phyloP scores from a whole-genome alignment of 2,329 filamentous ascomycete species.

The Pseudocercospora musae region DNA sequence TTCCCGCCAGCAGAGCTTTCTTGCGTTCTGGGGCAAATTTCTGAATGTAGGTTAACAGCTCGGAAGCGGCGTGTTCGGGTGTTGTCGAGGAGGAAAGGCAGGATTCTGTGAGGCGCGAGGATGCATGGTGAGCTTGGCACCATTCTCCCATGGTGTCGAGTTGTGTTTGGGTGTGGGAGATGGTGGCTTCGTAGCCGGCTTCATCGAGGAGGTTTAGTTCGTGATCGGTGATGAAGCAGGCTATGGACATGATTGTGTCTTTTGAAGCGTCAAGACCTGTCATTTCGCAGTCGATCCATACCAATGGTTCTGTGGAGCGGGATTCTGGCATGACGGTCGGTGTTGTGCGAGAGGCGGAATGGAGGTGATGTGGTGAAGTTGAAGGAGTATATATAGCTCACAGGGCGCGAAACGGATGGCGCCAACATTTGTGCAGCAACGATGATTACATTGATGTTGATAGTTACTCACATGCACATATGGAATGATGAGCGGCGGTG shows the following conservation, averaged over 20 bases:
- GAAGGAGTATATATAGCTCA: background rate
- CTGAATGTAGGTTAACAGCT: conserved; percentile 74
- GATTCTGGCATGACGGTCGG: conserved; percentile 39
- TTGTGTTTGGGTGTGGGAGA: conserved; percentile 68
- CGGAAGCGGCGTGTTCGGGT: conserved; percentile 66
- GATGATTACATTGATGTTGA: too few relatives aligned
- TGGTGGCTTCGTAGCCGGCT: conserved; percentile 72
- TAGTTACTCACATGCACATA: too few relatives aligned
- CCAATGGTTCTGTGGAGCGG: conserved; percentile 62
- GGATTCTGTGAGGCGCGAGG: conserved; percentile 75
- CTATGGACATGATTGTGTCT: conserved; percentile 26
- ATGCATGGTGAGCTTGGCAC: conserved; percentile 77
- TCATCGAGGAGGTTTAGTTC: conserved; percentile 73
- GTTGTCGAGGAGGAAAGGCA: conserved; percentile 72
- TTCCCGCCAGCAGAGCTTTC: conserved; percentile 77
- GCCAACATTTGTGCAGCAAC: too few relatives aligned
- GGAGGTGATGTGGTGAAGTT: background rate
- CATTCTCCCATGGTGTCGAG: conserved; percentile 83
- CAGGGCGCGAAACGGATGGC: too few relatives aligned
- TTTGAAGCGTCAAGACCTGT: conserved; percentile 65
- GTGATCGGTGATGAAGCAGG: conserved; percentile 65
- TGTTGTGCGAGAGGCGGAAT: background rate
- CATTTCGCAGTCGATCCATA: conserved; percentile 96
- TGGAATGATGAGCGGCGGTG: too few relatives aligned
- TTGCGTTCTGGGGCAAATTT: conserved; percentile 64